Base-by-base conservation (phyloP, 1,139 yeast genomes). In the Pichia terricola region DNA sequence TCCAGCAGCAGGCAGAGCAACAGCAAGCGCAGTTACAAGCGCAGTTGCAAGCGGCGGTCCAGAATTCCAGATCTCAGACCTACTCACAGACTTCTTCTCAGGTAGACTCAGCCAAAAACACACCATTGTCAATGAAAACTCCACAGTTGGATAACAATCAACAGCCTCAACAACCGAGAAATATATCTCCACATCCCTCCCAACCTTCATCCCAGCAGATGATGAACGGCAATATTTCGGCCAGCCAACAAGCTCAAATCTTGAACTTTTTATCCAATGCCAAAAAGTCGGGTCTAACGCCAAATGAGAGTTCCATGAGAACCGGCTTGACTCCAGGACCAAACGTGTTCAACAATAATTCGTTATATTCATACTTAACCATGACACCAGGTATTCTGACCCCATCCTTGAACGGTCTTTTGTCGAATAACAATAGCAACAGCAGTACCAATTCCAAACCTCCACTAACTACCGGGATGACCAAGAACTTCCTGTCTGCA, bases 261-360 rank as follows among this genome's bases (percentile, higher is more conserved):
- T 60, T 44, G 27, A 59, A 57, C 36, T 49, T 57, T 28, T 40
- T 55, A 4, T 39, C 49, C 40, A 50, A 50, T 46, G 52, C 55
- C 5, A 59, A 56, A 34, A 51, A 79, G 52, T 68, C 81, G 0
- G 88, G 86, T 0, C 63, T 81, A 38, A 79, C 87, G 0, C 87
- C 89, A 5, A 81, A 78, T 59, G 88, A 81, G 56, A 75, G 83
- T 4, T 70, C 75, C 43, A 50, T 81, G 40, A 68, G 91, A 49
- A 69, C 84, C 0, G 89, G 89, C 0, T 60, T 81, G 34, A 79
- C 88, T 0, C 78, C 78, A 1, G 71, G 72, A 2, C 64, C 66
- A 7, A 40, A 36, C 26, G 40, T 39, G 34, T 38, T 39, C 32
- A 28, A 35, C 6, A 44, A 41, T 27, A 43, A 26, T 28, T 31